Base-by-base conservation (phyloP, 305 asterid species). In the Striga hermonthica region DNA sequence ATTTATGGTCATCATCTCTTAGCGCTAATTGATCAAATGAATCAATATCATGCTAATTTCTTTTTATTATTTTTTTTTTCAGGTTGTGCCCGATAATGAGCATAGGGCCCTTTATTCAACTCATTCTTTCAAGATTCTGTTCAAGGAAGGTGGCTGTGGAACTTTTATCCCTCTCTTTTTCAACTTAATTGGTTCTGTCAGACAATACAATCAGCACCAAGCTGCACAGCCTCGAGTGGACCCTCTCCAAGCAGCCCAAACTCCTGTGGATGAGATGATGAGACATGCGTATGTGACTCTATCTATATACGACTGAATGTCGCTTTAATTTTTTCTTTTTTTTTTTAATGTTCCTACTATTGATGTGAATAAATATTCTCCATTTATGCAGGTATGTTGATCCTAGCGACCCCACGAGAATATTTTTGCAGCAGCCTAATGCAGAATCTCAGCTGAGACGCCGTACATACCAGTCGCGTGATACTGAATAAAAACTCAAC, bases 141-240 rank as follows among this genome's bases (percentile, higher is more conserved):
- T 94, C 85, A 94, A 88, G 79, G 99, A 90, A 70, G 99, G 99
- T 4, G 99, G 99, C 22, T 94, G 99, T 83, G 99, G 99, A 70
- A 90, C 99, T 38, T 90, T 90, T 61, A 62, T 94, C 68, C 97
- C 99, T 10, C 74, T 94, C 36, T 90, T 94, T 79, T 86, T 90
- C 80, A 90, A 90, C 83, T 72, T 94, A 60, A 81, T 94, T 40
- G 72, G 75, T 14, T 88, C 95, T 7, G 95, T 94, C 60, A 81
- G 97, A 72, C 94, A 72, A 64, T 81, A 83, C 52, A 91, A 80
- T 75, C 95, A 79, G 73, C 82, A 79, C 14, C 79, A 5, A 1
- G 71, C 75, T 4, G 73, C 78, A 39, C 87, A 76, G 75, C 79
- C 91, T 67, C 85, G 74, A 34, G 62, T 76, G 62, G 97, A 90